Conservation (phyloP, 805 yeast genomes). For the Monosporozyma servazzii region DNA sequence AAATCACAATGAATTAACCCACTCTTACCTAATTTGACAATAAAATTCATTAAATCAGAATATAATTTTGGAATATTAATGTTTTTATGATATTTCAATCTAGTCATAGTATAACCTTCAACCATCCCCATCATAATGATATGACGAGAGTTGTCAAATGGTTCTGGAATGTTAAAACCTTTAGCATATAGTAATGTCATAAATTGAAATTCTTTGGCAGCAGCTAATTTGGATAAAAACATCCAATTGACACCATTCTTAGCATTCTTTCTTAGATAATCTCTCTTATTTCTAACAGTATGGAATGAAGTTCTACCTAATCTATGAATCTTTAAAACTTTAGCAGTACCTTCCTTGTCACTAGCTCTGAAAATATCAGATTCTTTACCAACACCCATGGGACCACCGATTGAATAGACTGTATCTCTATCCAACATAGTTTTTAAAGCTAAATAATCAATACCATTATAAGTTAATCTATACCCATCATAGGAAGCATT, state of each 20-base stretch:
- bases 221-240: conserved; percentile 82
- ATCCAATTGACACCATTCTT: conserved; percentile 83
- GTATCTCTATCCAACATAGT: conserved; percentile 69
- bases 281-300: conserved; percentile 89
- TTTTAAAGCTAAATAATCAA: conserved; percentile 84
- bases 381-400: conserved; percentile 95
- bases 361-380: conserved; percentile 86
- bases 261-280: conserved; percentile 58
- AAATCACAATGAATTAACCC: conserved; percentile 97
- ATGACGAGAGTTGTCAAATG: conserved; percentile 85
- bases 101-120: conserved; percentile 84
- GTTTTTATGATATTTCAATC: conserved; percentile 52
- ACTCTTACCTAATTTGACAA: conserved; percentile 70
- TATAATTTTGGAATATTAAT: conserved; percentile 59
- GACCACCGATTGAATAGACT: conserved; percentile 69
- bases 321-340: conserved; percentile 83
- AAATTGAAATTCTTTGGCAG: conserved; percentile 84
- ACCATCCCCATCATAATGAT: conserved; percentile 88
- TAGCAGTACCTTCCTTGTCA: conserved; percentile 52
- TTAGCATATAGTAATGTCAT: conserved; percentile 65
- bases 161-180: conserved; percentile 81
- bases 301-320: conserved; percentile 90
- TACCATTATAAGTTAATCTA: conserved; percentile 78
- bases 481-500: conserved; percentile 96
- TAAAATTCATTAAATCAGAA: conserved; percentile 77